A percentile compares a stretch with the other conserved stretches of the same genome.
phyloP scores from a whole-genome alignment of 257 asterid species.

The Solanum chaucha region DNA sequence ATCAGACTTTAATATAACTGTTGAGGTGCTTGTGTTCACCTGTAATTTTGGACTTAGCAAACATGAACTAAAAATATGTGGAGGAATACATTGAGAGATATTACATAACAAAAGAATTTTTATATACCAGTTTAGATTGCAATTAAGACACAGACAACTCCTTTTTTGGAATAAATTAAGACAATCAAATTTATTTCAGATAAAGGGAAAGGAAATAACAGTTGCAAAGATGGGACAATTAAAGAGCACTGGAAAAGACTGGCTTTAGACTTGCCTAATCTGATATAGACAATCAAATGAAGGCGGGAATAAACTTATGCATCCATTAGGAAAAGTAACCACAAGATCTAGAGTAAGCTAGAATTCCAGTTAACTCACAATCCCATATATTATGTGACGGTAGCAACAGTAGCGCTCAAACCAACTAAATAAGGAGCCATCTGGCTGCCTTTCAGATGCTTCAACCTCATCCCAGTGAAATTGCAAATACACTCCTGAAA shows the following conservation, averaged over 20 bases:
- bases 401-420: conserved; percentile 72
- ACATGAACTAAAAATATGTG: background rate
- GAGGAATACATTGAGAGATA: no score
- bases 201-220: background rate
- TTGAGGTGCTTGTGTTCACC: conserved; percentile 48
- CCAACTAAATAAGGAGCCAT: conserved; percentile 98
- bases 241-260: background rate
- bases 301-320: background rate
- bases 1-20: conserved; percentile 27
- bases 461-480: conserved; percentile 79
- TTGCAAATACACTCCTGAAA: conserved; percentile 77
- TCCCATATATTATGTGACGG: conserved; percentile 55
- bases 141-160: background rate
- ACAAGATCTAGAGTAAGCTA: background rate
- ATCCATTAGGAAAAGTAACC: background rate
- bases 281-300: background rate
- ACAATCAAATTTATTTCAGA: background rate
- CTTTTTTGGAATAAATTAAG: background rate
- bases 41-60: conserved; percentile 20
- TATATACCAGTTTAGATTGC: no score
- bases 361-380: conserved; percentile 42
- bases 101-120: no score
- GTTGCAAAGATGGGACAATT: background rate
- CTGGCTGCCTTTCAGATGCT: conserved; percentile 77
- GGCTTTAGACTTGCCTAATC: background rate